A percentile compares a stretch with the other conserved stretches of the same genome.
These are phyloP conservation scores for Aechmea fasciata DNA, from an alignment of 176 grass and related monocot genomes.

Conservation along the genomic window DNA sequence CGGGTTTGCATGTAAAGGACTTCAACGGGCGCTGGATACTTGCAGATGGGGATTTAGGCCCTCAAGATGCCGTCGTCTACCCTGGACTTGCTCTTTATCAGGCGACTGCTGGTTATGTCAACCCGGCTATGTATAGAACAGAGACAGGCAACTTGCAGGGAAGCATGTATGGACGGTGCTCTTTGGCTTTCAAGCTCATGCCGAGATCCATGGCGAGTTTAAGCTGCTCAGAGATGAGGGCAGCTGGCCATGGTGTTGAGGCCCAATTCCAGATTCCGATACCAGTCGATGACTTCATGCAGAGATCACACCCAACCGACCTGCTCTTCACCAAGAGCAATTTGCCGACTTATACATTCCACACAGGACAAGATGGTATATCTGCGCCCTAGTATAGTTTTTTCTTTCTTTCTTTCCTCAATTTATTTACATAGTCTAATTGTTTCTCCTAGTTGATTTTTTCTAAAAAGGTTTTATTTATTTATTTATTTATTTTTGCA, in stretches of 20 bases:
- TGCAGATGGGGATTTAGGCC: constrained; percentile 57
- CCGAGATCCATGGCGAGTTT: constrained; percentile 58
- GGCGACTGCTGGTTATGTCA: constrained; percentile 73
- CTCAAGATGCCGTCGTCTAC: constrained; percentile 60
- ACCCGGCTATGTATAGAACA: constrained; percentile 46
- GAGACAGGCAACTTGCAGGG: constrained; percentile 33
- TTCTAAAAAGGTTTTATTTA: background rate
- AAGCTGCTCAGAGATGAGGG: constrained; percentile 65
- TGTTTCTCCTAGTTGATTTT: too few relatives aligned
- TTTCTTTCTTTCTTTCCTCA: constrained; percentile 4
- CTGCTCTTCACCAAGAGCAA: constrained; percentile 43
- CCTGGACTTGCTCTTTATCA: constrained; percentile 77
- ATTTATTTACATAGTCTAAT: background rate
- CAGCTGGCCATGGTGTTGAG: constrained; percentile 65
- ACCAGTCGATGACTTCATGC: constrained; percentile 74
- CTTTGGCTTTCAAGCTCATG: constrained; percentile 71
- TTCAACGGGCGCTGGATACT: constrained; percentile 65
- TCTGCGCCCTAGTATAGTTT: background rate
- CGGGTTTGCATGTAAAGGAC: constrained; percentile 79
- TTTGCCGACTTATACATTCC: constrained; percentile 15
- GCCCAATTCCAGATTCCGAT: constrained; percentile 61
- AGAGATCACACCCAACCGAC: constrained; percentile 47
- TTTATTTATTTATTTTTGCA: constrained; percentile 14
- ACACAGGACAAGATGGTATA: constrained; percentile 52
- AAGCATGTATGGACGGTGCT: constrained; percentile 64